Evolutionary conservation across 768 basidiomycete genomes (phyloP), one percentile per base, ranked within the genome.

Genomic region (Brasilioporus rufonigricans): DNA sequence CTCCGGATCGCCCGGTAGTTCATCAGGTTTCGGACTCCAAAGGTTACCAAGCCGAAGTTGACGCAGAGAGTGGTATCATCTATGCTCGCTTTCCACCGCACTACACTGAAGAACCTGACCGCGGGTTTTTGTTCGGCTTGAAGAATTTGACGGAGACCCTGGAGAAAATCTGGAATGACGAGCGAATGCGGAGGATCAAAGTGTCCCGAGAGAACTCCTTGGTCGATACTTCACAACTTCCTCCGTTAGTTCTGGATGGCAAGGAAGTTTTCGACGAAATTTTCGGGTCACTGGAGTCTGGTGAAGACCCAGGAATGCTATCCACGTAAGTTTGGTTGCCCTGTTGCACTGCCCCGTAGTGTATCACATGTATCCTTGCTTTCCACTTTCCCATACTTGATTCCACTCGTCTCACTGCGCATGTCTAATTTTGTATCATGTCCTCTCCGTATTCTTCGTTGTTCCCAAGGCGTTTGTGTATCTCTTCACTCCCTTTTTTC

Each of bases 81-180:
- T 90, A 91, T 64, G 97, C 96, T 29, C 84, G 93, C 43, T 99
- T 97, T 72, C 95, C 94, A 4, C 96, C 96, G 1, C 93, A 92
- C 67, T 90, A 91, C 59, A 86, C 88, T 1, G 84, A 89, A 40
- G 81, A 88, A 67, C 91, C 97, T 21, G 97, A 99, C 72, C 85
- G 92, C 48, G 97, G 97, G 7, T 98, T 98, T 73, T 72, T 98
- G 29, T 91, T 89, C 66, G 97, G 97, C 4, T 71, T 99, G 70
- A 87, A 86, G 76, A 93, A 80, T 66, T 72, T 98, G 29, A 80
- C 89, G 12, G 80, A 80, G 60, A 77, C 89, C 32, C 72, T 99
- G 61, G 89, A 89, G 68, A 80, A 77, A 48, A 91, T 96, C 39
- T 98, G 93, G 90, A 87, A 91, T 56, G 83, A 87, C 56, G 93